Evolutionary conservation across 495 filamentous ascomycete species (phyloP).

Genomic region (Margaritispora aquatica): DNA sequence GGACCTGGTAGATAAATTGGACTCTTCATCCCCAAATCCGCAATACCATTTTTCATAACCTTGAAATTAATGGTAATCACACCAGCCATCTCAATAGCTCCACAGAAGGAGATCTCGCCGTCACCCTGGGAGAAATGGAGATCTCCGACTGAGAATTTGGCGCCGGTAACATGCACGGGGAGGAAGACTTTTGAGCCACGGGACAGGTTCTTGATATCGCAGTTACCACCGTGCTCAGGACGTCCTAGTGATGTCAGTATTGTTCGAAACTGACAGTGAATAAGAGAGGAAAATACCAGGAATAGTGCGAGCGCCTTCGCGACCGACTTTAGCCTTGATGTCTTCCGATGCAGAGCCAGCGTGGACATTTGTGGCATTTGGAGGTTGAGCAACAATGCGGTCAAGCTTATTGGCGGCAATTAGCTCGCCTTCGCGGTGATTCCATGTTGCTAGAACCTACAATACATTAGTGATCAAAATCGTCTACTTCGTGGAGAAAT

Average conservation of each 20-base stretch:
- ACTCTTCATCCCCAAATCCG: conserved; percentile 70
- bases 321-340: conserved; percentile 66
- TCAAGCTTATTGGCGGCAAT: conserved; percentile 61
- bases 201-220: conserved; percentile 88
- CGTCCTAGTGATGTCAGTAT: conserved; percentile 12
- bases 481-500: background rate
- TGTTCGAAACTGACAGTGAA: conserved; percentile 25
- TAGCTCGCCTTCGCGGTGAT: conserved; percentile 71
- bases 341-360: conserved; percentile 58
- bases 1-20: conserved; percentile 89
- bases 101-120: conserved; percentile 94
- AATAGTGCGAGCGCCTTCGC: conserved; percentile 85
- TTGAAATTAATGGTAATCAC: conserved; percentile 87
- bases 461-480: background rate
- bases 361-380: conserved; percentile 63
- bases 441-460: conserved; percentile 58
- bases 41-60: conserved; percentile 79
- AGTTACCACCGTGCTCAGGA: conserved; percentile 50
- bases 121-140: conserved; percentile 22
- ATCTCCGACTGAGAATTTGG: conserved; percentile 91
- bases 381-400: conserved; percentile 76
- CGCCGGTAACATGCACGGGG: conserved; percentile 74
- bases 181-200: conserved; percentile 86
- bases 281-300: conserved; percentile 42
- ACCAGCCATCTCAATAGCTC: conserved; percentile 95